A percentile compares a stretch with the other conserved stretches of the same genome.
Evolutionary conservation across 2,329 filamentous ascomycete genomes (phyloP).

Genomic region (Venturia oleaginea): DNA sequence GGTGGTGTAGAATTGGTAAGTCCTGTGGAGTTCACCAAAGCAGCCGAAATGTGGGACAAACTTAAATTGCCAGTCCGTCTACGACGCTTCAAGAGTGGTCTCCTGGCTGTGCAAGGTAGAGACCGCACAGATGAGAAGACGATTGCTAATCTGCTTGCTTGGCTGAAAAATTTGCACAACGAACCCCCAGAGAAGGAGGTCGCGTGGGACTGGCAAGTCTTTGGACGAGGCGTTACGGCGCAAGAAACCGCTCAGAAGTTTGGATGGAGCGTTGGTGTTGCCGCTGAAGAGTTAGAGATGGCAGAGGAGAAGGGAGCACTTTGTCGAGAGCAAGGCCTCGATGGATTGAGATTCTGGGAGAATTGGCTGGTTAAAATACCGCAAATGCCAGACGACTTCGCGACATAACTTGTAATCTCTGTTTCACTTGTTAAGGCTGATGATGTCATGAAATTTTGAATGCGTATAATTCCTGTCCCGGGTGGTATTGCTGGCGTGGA

Average conservation of each 20-base stretch:
- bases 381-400: constrained; percentile 2
- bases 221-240: constrained; percentile 79
- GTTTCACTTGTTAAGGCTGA: neutral
- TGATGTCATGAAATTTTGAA: too few species aligned
- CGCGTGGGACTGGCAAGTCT: constrained; percentile 66
- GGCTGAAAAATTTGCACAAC: constrained; percentile 66
- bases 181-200: constrained; percentile 56
- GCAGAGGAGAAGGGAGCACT: constrained; percentile 81
- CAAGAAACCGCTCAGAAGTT: constrained; percentile 84
- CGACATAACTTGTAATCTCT: neutral
- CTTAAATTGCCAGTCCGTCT: constrained; percentile 78
- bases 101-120: constrained; percentile 84
- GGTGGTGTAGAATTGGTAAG: constrained; percentile 92
- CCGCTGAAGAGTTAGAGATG: constrained; percentile 93
- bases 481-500: too few species aligned
- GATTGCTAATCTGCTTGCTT: constrained; percentile 62
- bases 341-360: constrained; percentile 88
- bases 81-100: constrained; percentile 80
- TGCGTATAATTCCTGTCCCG: too few species aligned
- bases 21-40: constrained; percentile 84
- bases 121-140: constrained; percentile 90
- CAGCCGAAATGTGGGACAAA: constrained; percentile 78
- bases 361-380: constrained; percentile 43
- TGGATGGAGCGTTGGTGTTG: constrained; percentile 94
- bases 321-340: constrained; percentile 84